Evolutionary conservation across 2,329 filamentous ascomycete genomes (phyloP).

Genomic region (Xylariaceae sp.): DNA sequence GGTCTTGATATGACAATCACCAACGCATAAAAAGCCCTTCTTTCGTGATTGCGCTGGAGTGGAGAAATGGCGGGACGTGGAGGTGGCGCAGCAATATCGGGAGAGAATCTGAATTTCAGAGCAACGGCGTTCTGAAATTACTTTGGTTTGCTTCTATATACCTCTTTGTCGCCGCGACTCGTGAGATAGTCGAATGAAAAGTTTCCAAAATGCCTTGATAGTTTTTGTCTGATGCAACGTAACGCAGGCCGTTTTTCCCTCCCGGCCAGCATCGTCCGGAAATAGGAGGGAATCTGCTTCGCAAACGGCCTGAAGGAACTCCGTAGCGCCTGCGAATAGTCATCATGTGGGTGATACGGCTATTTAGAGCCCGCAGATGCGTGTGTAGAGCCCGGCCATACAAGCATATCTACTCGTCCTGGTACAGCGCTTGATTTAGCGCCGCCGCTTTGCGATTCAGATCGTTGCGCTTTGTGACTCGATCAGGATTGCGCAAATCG

Average conservation of each 20-base stretch:
- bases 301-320: neutral
- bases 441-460: constrained; percentile 2
- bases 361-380: neutral
- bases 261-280: neutral
- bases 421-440: neutral
- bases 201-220: constrained; percentile 13
- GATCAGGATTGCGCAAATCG: neutral
- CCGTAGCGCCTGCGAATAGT: neutral
- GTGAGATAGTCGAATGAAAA: constrained; percentile 11
- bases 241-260: neutral
- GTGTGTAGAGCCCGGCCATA: neutral
- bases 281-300: neutral
- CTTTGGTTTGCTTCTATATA: constrained; percentile 16
- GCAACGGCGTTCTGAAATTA: constrained; percentile 16
- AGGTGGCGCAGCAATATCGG: neutral
- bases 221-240: constrained; percentile 9
- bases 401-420: neutral
- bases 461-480: neutral
- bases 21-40: neutral
- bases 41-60: constrained; percentile 23
- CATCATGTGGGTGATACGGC: neutral
- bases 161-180: constrained; percentile 11
- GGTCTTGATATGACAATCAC: constrained; percentile 27
- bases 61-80: neutral
- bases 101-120: constrained; percentile 2